Conservation (phyloP, 1,139 yeast genomes). For the Candida glucosophila region DNA sequence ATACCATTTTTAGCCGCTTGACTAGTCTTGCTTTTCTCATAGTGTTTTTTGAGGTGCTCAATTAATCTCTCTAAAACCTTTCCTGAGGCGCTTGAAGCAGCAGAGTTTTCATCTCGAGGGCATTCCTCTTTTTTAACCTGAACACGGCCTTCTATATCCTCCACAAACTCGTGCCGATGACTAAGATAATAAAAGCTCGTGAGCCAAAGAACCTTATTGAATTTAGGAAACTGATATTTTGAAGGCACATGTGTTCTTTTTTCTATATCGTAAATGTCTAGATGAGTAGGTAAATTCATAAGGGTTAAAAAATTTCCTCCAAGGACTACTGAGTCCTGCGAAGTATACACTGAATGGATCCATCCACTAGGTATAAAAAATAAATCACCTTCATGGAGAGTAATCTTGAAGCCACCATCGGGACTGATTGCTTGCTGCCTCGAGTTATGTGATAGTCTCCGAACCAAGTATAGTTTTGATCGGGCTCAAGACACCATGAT, state of each 20-base stretch:
- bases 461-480: conserved; percentile 61
- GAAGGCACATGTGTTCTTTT: conserved; percentile 62
- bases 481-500: conserved; percentile 62
- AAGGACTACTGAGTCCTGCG: conserved; percentile 68
- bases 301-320: conserved; percentile 82
- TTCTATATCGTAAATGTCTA: conserved; percentile 56
- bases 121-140: conserved; percentile 1
- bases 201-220: conserved; percentile 64
- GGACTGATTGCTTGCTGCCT: conserved; percentile 19
- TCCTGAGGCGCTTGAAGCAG: not conserved
- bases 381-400: conserved; percentile 60
- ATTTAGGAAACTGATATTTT: conserved; percentile 71
- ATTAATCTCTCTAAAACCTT: conserved; percentile 7
- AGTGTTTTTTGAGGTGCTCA: conserved; percentile 16
- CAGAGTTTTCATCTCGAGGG: not conserved
- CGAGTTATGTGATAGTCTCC: conserved; percentile 36
- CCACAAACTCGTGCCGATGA: conserved; percentile 14
- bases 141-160: conserved; percentile 11
- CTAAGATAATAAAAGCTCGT: conserved; percentile 38
- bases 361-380: conserved; percentile 86
- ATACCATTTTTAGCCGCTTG: conserved; percentile 20
- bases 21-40: conserved; percentile 19
- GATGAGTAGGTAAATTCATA: conserved; percentile 53
- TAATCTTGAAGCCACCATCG: conserved; percentile 53
- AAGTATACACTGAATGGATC: conserved; percentile 88